Percentiles rank a stretch among this genome's conserved stretches.
Evolutionary conservation across 371 early-diverging fungal genomes (phyloP).

Genomic region (Quaeritorhiza haematococci): DNA sequence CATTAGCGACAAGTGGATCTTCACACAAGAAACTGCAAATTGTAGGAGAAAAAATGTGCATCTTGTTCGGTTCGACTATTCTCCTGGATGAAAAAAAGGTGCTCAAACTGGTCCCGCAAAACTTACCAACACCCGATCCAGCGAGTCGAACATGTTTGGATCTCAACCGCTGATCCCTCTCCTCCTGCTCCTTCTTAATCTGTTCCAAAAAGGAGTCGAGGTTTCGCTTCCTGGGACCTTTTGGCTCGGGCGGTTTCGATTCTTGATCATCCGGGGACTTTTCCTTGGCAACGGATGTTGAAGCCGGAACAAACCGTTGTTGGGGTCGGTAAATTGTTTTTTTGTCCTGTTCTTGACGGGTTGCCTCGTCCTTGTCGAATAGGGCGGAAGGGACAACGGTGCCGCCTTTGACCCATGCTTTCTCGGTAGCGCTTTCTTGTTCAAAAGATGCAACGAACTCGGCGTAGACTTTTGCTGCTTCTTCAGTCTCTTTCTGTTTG

Average conservation of each 20-base stretch:
- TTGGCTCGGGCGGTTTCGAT: background rate
- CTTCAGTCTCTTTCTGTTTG: slow-evolving; percentile 47
- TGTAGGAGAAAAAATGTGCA: too few relatives aligned
- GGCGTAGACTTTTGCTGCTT: slow-evolving; percentile 73
- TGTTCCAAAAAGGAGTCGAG: slow-evolving; percentile 80
- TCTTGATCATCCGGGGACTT: slow-evolving; percentile 11
- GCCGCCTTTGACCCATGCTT: slow-evolving; percentile 61
- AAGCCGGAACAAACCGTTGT: slow-evolving; percentile 22
- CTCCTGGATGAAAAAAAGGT: too few relatives aligned
- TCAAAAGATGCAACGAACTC: slow-evolving; percentile 86
- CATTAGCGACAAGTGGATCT: too few relatives aligned
- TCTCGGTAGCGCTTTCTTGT: slow-evolving; percentile 43
- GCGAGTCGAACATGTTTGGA: slow-evolving; percentile 6
- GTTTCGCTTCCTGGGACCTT: slow-evolving; percentile 66
- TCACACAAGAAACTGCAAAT: too few relatives aligned
- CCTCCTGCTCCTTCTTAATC: slow-evolving; percentile 59
- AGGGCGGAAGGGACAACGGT: slow-evolving; percentile 45
- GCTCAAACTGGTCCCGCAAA: too few relatives aligned
- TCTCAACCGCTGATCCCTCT: slow-evolving; percentile 27
- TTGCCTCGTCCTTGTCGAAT: slow-evolving; percentile 34
- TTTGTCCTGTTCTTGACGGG: slow-evolving; percentile 19
- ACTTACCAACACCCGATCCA: background rate
- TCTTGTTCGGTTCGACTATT: too few relatives aligned
- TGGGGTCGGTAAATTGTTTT: slow-evolving; percentile 42
- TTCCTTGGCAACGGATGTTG: slow-evolving; percentile 19